These are phyloP conservation scores for Aureobasidium sp. DNA, from an alignment of 2,329 filamentous ascomycete species.

Conservation along the genomic window DNA sequence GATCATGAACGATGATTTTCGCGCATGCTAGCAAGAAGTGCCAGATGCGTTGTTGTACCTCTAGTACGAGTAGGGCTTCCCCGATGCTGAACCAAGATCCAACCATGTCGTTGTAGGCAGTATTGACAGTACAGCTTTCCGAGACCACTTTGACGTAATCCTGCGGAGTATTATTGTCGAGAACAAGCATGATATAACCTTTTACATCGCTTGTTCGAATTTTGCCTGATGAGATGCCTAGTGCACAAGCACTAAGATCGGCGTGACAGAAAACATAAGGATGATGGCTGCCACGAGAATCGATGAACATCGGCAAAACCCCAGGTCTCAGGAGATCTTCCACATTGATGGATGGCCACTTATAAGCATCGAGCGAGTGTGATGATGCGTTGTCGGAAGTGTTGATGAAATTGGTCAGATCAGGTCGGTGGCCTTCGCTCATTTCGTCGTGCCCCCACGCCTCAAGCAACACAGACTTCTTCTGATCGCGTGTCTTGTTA, in stretches of 20 bases:
- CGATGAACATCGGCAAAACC: conserved; percentile 44
- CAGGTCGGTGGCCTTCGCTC: conserved; percentile 44
- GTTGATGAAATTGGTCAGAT: conserved; percentile 35
- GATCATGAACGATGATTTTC: conserved; percentile 46
- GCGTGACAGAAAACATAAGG: conserved; percentile 28
- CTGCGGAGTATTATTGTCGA: conserved; percentile 24
- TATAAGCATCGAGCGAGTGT: conserved; percentile 29
- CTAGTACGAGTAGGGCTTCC: conserved; percentile 37
- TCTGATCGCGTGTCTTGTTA: conserved; percentile 46
- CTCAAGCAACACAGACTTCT: conserved; percentile 39
- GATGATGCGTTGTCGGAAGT: conserved; percentile 21
- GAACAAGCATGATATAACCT: conserved; percentile 23
- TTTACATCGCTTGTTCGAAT: neutral
- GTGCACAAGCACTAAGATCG: neutral
- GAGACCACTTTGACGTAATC: conserved; percentile 27
- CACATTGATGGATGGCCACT: conserved; percentile 52
- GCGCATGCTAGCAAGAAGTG: conserved; percentile 46
- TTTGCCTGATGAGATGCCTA: neutral
- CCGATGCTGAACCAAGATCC: conserved; percentile 15
- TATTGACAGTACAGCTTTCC: conserved; percentile 23
- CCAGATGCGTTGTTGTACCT: conserved; percentile 44
- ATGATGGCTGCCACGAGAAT: conserved; percentile 42
- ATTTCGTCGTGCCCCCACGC: conserved; percentile 43
- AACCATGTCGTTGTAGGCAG: neutral
- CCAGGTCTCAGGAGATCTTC: conserved; percentile 46